Evolutionary conservation across 2,329 filamentous ascomycete genomes (phyloP), one percentile per base, ranked within the genome.

Genomic region (Coniosporium tulheliwenetii): DNA sequence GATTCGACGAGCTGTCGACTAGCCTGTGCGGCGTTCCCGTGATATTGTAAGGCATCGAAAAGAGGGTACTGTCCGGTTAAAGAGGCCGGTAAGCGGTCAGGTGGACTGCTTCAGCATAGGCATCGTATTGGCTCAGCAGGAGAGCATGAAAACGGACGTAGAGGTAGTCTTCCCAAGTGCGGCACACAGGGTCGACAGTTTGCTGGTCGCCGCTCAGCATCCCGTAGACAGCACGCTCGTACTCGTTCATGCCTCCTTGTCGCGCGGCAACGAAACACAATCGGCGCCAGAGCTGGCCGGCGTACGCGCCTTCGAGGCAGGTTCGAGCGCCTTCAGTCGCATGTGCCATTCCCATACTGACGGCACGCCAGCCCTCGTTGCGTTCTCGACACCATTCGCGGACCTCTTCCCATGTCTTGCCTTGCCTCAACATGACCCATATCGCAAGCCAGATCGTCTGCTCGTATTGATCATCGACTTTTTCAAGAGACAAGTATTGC

Each of bases 371-470:
- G 45, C 79, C 75, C 62, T 96, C 87, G 8, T 85, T 84, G 44
- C 83, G 75, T 51, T 89, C 82, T 37, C 80, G 67, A 52, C 86
- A 93, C 85, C 86, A 95, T 38, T 87, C 81, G 41, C 77, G 75
- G 46, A 96, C 82, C 32, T 81, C 74, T 8, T 72, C 62, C 62
- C 82, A 75, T 45, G 70, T 76, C 48, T 77, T 79, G n/a, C 91
- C 91, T 37, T 86, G 77, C 38, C 89, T 78, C 40, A 98, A 68
- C 67, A 94, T 83, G 58, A 94, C 85, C 66, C 86, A 96, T 61
- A 85, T 91, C n/a, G 84, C 81, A 45, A 87, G 71, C 87, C 91
- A 96, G 37, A 93, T 83, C 2, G 86, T 82, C 40, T 81, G 76
- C 63, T 98, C 91, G 46, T 89, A 91, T 52, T 79, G 87, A 48